Evolutionary conservation across 1,139 yeast genomes (phyloP).

Genomic region (Torulaspora globosa): DNA sequence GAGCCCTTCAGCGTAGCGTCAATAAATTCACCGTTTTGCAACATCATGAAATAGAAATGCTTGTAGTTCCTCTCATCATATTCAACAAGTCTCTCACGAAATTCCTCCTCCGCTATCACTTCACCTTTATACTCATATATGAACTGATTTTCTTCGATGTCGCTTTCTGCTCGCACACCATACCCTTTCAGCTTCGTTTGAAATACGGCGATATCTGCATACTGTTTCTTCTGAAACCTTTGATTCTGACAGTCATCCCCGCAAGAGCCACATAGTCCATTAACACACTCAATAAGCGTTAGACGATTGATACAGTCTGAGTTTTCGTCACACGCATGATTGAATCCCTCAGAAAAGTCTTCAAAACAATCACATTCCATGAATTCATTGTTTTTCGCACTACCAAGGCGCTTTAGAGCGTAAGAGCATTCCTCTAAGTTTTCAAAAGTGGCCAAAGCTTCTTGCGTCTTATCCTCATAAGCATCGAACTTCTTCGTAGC

Average conservation of each 20-base stretch:
- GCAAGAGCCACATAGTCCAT: constrained; percentile 61
- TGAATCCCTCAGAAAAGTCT: constrained; percentile 39
- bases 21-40: constrained; percentile 85
- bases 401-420: constrained; percentile 55
- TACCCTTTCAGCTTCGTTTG: constrained; percentile 82
- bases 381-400: constrained; percentile 60
- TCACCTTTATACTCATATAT: constrained; percentile 93
- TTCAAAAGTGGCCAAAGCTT: constrained; percentile 59
- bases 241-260: constrained; percentile 82
- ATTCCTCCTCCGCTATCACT: constrained; percentile 72
- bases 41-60: constrained; percentile 97
- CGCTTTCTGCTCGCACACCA: constrained; percentile 70
- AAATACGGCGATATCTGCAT: constrained; percentile 71
- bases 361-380: constrained; percentile 85
- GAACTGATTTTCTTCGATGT: constrained; percentile 60
- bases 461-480: constrained; percentile 60
- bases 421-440: constrained; percentile 59
- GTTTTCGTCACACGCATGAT: constrained; percentile 78
- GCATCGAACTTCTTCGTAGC: constrained; percentile 38
- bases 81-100: constrained; percentile 65
- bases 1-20: constrained; percentile 92
- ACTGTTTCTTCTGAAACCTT: constrained; percentile 72
- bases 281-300: constrained; percentile 87
- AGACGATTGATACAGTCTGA: constrained; percentile 88
- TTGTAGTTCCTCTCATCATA: constrained; percentile 69